Conservation (phyloP, 768 basidiomycete genomes). For the Pholiota conissans region DNA sequence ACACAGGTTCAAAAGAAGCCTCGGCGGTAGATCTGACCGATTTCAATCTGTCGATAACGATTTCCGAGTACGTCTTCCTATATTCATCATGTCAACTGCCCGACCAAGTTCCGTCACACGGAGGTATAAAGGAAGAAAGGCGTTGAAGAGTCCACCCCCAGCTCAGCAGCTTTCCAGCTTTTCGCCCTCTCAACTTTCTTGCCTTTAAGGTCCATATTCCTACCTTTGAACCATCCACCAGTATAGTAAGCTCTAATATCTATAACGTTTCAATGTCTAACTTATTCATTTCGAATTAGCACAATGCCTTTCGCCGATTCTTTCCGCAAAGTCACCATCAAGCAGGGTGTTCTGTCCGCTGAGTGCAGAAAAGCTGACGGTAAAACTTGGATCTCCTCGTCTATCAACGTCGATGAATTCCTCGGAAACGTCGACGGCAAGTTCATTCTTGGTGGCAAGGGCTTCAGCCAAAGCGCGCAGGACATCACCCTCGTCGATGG, state of each 20-base stretch:
- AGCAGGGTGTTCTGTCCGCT: constrained; percentile 17
- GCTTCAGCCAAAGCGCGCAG: constrained; percentile 17
- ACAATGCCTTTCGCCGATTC: constrained; percentile 17
- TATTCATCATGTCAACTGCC: neutral
- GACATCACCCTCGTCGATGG: constrained; percentile 14
- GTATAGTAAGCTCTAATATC: neutral
- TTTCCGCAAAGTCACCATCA: constrained; percentile 16
- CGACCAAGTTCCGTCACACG: neutral
- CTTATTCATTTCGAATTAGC: neutral
- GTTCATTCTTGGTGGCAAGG: constrained; percentile 15
- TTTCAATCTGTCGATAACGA: neutral
- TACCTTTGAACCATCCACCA: neutral
- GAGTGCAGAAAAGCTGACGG: constrained; percentile 16
- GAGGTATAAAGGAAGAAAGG: neutral
- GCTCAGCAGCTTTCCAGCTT: neutral
- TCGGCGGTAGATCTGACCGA: neutral
- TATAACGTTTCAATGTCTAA: neutral
- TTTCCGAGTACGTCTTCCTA: neutral
- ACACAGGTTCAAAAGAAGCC: neutral
- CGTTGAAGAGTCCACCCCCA: neutral
- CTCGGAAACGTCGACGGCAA: constrained; percentile 18
- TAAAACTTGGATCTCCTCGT: constrained; percentile 15
- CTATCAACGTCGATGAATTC: constrained; percentile 18
- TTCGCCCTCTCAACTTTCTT: neutral
- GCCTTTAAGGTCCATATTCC: neutral